Percentiles rank a stretch among this genome's conserved stretches.
Evolutionary conservation across 2,329 filamentous ascomycete species (phyloP).

Genomic region (Allantophomopsis cytisporea): DNA sequence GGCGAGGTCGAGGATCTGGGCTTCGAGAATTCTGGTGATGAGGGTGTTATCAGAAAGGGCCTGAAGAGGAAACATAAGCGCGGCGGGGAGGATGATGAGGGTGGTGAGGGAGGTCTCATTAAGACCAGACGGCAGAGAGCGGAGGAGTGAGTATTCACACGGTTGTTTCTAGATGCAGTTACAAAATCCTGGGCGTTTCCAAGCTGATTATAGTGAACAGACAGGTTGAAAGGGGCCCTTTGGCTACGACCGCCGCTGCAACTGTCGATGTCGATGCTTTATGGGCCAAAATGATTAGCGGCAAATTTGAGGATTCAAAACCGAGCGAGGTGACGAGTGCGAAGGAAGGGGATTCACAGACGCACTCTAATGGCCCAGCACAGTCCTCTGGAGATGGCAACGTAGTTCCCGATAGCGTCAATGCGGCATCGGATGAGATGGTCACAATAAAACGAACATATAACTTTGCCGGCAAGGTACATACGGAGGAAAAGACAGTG

Average conservation of each 20-base stretch:
- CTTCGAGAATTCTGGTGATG: conserved; percentile 58
- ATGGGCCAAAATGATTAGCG: conserved; percentile 49
- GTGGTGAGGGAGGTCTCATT: conserved; percentile 49
- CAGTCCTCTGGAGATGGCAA: conserved; percentile 8
- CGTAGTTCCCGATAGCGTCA: neutral
- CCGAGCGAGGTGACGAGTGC: conserved; percentile 4
- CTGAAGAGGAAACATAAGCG: conserved; percentile 31
- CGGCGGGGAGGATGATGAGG: conserved; percentile 46
- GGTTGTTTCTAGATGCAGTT: neutral
- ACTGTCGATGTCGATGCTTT: conserved; percentile 57
- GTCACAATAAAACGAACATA: conserved; percentile 59
- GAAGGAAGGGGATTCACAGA: conserved; percentile 3
- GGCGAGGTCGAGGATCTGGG: neutral
- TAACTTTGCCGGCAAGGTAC: conserved; percentile 60
- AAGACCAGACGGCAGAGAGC: conserved; percentile 62
- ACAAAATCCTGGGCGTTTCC: no score
- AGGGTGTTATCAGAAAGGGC: conserved; percentile 49
- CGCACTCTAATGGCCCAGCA: neutral
- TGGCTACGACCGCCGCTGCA: conserved; percentile 39
- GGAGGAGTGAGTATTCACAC: conserved; percentile 34
- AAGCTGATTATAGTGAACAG: conserved; percentile 16
- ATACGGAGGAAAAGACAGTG: conserved; percentile 60
- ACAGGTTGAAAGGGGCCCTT: conserved; percentile 41
- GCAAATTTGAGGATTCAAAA: conserved; percentile 9
- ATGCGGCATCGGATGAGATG: conserved; percentile 15